These are phyloP conservation scores for Lactarius indigo DNA, from an alignment of 768 basidiomycete genomes.

Conservation along the genomic window DNA sequence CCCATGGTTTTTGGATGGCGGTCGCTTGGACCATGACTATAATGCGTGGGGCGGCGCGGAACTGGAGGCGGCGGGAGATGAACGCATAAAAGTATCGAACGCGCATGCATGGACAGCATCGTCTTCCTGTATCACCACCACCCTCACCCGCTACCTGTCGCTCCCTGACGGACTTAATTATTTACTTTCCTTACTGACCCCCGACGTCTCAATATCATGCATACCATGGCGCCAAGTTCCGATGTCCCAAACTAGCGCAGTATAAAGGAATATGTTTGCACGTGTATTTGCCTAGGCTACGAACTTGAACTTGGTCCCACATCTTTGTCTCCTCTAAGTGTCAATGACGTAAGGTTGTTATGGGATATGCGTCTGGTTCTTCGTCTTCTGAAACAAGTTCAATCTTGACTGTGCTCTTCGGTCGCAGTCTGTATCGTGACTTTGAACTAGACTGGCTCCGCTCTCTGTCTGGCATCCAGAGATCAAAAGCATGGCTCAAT, in stretches of 20 bases:
- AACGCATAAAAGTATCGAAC: conserved; percentile 23
- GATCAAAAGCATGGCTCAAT: background rate
- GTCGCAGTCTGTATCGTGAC: background rate
- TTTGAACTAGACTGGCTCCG: background rate
- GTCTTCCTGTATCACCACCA: conserved; percentile 20
- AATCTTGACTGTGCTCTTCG: background rate
- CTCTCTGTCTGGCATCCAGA: background rate
- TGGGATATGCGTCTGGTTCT: background rate
- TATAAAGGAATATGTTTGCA: background rate
- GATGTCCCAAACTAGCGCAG: background rate
- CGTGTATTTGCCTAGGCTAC: background rate
- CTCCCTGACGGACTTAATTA: conserved; percentile 24
- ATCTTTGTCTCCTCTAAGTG: background rate
- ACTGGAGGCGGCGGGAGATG: conserved; percentile 17
- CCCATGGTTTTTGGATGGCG: conserved; percentile 11
- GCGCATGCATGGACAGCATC: conserved; percentile 22
- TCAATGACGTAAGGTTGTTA: background rate
- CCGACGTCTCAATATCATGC: conserved; percentile 20
- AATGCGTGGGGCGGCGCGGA: conserved; percentile 22
- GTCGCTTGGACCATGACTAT: conserved; percentile 23
- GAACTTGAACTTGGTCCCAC: background rate
- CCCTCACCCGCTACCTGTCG: conserved; percentile 2
- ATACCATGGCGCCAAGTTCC: conserved; percentile 13
- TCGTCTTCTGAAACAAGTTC: background rate
- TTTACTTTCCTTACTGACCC: conserved; percentile 25